Evolutionary conservation across 495 filamentous ascomycete species (phyloP), one percentile per base, ranked within the genome.

Genomic region (Diplogelasinospora grovesii): DNA sequence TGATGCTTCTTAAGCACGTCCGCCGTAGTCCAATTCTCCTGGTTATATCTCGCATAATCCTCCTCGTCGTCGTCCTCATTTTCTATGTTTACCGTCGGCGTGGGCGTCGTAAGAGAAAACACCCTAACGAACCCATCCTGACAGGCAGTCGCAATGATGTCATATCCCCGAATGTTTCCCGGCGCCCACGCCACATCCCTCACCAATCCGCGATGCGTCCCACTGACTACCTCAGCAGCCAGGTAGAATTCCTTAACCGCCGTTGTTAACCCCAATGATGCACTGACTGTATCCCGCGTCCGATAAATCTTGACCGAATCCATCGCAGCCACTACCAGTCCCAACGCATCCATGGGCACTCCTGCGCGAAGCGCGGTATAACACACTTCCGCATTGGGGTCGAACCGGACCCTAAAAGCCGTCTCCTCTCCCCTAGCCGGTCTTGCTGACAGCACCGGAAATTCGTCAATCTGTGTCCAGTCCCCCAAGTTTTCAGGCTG

Each of bases 141-240:
- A 54, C 86, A 87, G 1, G 86, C 90, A 22, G 89, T 93, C 5
- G 92, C 93, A 48, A 97, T 74, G 38, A 95, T 69, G 56, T 99
- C 90, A 53, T 83, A 88, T 1, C 89, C 89, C 22, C 89, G 63
- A 26, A 85, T 82, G 49, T 86, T 88, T 11, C 87, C 87, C 36
- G 84, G 83, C 6, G 92, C 89, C 92, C 92, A 99, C 6, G 86
- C 80, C 4, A 96, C 81, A 53, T 95, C 89, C 37, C 89, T 72
- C n/a, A 99, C 83, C 27, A 97, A 66, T 0, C 79, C 78, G 2
- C 72, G 63, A 50, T 94, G 83, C n/a, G 33, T 28, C 9, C 22
- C 40, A 0, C 77, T 77, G 21, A 54, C 56, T 19, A 97, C 65
- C 52, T 87, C 83, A 20, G 83, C 77, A 5, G 86, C 86, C 8